Conservation (phyloP, 371 early-diverging fungal species). For the Rhizopus microsporus region DNA sequence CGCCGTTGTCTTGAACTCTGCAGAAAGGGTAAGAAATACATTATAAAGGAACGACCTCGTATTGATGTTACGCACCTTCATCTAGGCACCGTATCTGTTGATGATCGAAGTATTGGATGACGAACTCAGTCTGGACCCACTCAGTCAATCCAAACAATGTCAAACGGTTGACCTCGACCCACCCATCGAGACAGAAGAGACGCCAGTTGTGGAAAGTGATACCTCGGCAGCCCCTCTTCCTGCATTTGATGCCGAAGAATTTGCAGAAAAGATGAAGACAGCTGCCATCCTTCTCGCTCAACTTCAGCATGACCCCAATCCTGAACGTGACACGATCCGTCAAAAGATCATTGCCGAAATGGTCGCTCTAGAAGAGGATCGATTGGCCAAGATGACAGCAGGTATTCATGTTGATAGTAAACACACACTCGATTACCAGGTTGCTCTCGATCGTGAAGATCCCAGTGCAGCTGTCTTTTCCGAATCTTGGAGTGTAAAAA, state of each 20-base stretch:
- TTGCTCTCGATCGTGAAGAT: slow-evolving; percentile 66
- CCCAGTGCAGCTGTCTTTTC: slow-evolving; percentile 86
- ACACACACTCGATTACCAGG: background rate
- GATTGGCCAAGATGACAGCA: slow-evolving; percentile 58
- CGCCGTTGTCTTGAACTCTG: slow-evolving; percentile 93
- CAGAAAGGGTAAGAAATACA: slow-evolving; percentile 72
- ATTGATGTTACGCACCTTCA: background rate
- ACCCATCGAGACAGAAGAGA: slow-evolving; percentile 5
- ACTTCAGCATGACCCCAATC: slow-evolving; percentile 67
- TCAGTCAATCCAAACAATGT: slow-evolving; percentile 13
- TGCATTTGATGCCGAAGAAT: slow-evolving; percentile 67
- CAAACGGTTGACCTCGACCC: slow-evolving; percentile 36
- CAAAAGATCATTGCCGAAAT: slow-evolving; percentile 84
- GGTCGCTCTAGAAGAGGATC: slow-evolving; percentile 82
- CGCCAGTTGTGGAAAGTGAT: background rate
- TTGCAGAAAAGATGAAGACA: slow-evolving; percentile 86
- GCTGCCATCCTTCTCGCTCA: slow-evolving; percentile 92
- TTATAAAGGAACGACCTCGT: background rate
- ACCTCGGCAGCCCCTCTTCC: too few species aligned
- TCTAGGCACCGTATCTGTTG: slow-evolving; percentile 77
- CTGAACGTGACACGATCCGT: slow-evolving; percentile 62
- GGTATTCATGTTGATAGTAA: slow-evolving; percentile 24
- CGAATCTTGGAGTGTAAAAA: slow-evolving; percentile 85
- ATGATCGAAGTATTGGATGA: slow-evolving; percentile 80
- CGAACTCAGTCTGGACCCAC: slow-evolving; percentile 43